Base-by-base conservation (phyloP, 1,139 yeast species). In the Hyphopichia burtonii region DNA sequence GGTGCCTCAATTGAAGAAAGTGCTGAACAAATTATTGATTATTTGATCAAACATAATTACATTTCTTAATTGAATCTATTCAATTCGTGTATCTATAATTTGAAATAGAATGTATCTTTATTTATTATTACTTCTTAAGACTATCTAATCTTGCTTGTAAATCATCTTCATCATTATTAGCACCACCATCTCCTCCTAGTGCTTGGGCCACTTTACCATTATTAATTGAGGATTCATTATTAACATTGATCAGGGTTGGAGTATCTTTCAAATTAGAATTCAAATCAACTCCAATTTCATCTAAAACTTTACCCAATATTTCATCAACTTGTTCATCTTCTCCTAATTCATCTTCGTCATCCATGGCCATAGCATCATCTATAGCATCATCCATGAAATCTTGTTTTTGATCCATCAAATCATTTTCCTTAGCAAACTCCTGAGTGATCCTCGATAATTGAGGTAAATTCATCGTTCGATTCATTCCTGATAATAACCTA, bases 341-440 rank as follows among this genome's bases (percentile, higher is more conserved):
- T 41, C 74, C 77, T 51, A 71, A 63, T 43, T 76, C 83, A 43
- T 76, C 86, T 40, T 83, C 90, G 46, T 86, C 83, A 50, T 82
- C 90, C 59, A 83, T 88, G 42, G 86, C 95, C 90, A 91, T 88
- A 22, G 93, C 85, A 60, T 91, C 97, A 59, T 93, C 99, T 53
- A 94, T 85, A 12, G 96, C 96, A 59, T 93, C 99, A 61, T 93
- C 99, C 88, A 93, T 94, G 79, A 93, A 89, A 59, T 94, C 99
- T 62, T 93, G 98, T 56, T 96, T 85, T 66, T 93, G 99, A 63
- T 93, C 98, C 98, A 93, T 93, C 59, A 94, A 71, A 59, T 93
- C 99, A 63, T 87, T 89, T 60, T 93, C 96, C 56, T 81, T 82
- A 54, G 94, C 96, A 65, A 93, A 93, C 56, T 94, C 98, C 83